Conservation (phyloP, 306 rosid species). For the Arachis hypogaea region DNA sequence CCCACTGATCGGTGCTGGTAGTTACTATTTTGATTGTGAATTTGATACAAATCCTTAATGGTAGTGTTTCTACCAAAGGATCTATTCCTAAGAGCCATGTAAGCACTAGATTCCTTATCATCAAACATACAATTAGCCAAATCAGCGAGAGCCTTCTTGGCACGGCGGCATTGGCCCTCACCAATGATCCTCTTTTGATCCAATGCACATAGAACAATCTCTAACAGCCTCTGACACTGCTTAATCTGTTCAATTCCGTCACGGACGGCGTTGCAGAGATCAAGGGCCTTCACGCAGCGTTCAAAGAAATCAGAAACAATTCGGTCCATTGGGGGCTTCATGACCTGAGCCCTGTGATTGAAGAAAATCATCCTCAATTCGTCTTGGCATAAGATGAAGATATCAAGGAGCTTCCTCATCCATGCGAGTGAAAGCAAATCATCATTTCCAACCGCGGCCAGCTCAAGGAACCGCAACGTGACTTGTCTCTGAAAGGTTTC, state of each 20-base stretch:
- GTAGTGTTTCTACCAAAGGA: conserved; percentile 73
- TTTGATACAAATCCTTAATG: conserved; percentile 28
- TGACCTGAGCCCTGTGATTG: conserved; percentile 35
- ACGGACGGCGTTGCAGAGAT: conserved; percentile 83
- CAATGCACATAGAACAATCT: conserved; percentile 75
- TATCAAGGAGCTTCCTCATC: conserved; percentile 73
- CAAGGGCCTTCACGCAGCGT: conserved; percentile 80
- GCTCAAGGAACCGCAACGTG: conserved; percentile 51
- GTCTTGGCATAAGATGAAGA: conserved; percentile 66
- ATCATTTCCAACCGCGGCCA: conserved; percentile 42
- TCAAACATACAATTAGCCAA: conserved; percentile 85
- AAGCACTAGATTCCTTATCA: conserved; percentile 64
- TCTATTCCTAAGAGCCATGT: conserved; percentile 66
- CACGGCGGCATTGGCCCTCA: conserved; percentile 88
- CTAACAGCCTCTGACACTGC: conserved; percentile 76
- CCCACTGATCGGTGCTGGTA: conserved; percentile 44
- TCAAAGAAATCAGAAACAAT: conserved; percentile 73
- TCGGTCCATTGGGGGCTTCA: conserved; percentile 63
- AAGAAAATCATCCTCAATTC: conserved; percentile 63
- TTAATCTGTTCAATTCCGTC: conserved; percentile 86
- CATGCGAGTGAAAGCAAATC: conserved; percentile 71
- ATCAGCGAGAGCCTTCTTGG: conserved; percentile 82
- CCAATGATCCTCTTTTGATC: conserved; percentile 59
- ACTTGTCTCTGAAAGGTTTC: conserved; percentile 68
- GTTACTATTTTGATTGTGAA: neutral